phyloP scores from a whole-genome alignment of 331 rosid genomes.

The Saraca asoca region DNA sequence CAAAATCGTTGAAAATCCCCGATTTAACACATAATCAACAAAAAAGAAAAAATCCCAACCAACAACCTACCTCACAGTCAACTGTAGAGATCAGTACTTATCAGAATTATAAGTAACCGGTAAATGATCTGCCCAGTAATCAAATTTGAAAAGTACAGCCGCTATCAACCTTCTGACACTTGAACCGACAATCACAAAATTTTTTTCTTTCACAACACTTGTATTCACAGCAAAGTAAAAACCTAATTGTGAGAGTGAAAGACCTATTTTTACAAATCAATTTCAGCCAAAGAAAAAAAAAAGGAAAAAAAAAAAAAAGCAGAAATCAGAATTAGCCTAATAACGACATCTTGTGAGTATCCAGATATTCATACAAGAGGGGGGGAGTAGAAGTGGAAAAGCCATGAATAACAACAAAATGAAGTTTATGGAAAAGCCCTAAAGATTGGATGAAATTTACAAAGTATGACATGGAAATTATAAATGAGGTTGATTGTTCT shows the following conservation, averaged over 20 bases:
- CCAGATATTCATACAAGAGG: conserved; percentile 34
- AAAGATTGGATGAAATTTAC: conserved; percentile 37
- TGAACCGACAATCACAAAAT: conserved; percentile 45
- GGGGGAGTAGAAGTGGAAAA: conserved; percentile 2
- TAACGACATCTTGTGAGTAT: conserved; percentile 33
- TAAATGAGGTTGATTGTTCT: conserved; percentile 67
- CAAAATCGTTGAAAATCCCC: conserved; percentile 12
- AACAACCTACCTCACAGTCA: conserved; percentile 31
- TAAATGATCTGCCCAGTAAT: conserved; percentile 1
- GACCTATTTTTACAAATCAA: not conserved
- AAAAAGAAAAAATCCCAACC: conserved; percentile 18
- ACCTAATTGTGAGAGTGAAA: conserved; percentile 46
- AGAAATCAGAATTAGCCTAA: conserved; percentile 21
- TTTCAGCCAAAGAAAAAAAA: not conserved
- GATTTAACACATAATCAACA: not conserved
- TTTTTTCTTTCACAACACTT: conserved; percentile 35
- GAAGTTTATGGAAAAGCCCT: conserved; percentile 27
- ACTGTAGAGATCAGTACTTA: not conserved
- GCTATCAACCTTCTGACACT: conserved; percentile 51
- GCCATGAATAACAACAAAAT: conserved; percentile 12
- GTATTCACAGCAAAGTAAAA: conserved; percentile 51
- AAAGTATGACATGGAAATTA: conserved; percentile 50
- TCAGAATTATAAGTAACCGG: conserved; percentile 26
- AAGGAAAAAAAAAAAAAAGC: not conserved
- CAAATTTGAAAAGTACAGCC: conserved; percentile 10